Conservation (phyloP, 169 alveolate species). For the Cryptosporidium muris region DNA sequence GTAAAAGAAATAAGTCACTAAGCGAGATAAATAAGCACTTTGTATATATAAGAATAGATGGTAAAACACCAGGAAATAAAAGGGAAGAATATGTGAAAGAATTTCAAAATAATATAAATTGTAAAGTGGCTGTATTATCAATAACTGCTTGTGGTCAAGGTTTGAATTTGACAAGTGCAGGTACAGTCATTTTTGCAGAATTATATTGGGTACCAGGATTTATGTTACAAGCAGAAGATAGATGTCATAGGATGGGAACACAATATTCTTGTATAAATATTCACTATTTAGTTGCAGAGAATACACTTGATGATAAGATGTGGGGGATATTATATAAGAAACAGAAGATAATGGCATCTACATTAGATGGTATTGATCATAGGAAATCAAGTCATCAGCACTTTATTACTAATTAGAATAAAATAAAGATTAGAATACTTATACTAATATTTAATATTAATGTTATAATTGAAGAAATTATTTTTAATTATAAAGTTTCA, state of each 20-base stretch:
- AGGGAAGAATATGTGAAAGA: conserved; percentile 89
- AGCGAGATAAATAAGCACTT: neutral
- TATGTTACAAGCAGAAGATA: conserved; percentile 97
- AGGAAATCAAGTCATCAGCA: conserved; percentile 51
- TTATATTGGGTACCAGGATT: conserved; percentile 97
- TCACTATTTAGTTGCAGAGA: conserved; percentile 87
- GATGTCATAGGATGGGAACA: conserved; percentile 96
- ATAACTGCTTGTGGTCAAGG: conserved; percentile 96
- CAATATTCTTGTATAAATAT: conserved; percentile 80
- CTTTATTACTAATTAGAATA: conserved; percentile 4
- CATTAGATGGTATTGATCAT: conserved; percentile 65
- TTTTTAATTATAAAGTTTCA: too few relatives aligned
- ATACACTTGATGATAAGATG: conserved; percentile 82
- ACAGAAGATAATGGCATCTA: conserved; percentile 68
- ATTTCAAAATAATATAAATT: conserved; percentile 85
- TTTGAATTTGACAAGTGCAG: conserved; percentile 93
- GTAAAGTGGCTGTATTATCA: conserved; percentile 90
- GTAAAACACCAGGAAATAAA: conserved; percentile 85
- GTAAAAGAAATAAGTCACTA: conserved; percentile 41
- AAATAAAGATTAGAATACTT: neutral
- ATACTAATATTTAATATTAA: neutral
- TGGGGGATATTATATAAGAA: conserved; percentile 75
- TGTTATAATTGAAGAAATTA: too few relatives aligned
- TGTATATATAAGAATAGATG: conserved; percentile 93
- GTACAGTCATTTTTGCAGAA: conserved; percentile 97